A percentile compares a stretch with the other conserved stretches of the same genome.
These are phyloP conservation scores for Apiotrichum siamense DNA, from an alignment of 1,284 basidiomycete species.

Conservation along the genomic window DNA sequence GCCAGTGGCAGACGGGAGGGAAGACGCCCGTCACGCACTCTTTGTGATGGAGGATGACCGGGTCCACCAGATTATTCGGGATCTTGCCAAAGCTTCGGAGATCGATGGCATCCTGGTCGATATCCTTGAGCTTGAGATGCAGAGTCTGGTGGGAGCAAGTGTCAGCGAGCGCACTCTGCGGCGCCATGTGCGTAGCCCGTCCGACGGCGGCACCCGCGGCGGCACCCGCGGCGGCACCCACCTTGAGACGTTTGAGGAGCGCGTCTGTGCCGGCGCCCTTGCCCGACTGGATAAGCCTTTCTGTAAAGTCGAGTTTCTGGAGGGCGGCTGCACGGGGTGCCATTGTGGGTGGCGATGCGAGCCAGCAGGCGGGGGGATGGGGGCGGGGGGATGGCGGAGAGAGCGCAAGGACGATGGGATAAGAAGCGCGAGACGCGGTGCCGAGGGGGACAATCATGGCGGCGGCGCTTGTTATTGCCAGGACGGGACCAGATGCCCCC, in stretches of 20 bases:
- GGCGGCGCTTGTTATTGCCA: no score
- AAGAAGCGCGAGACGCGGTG: neutral
- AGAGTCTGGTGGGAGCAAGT: constrained; percentile 50
- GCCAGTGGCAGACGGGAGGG: neutral
- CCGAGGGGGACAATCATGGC: neutral
- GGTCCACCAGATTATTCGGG: constrained; percentile 72
- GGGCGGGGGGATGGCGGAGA: neutral
- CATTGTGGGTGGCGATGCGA: constrained; percentile 11
- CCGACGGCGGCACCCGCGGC: neutral
- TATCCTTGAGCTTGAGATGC: constrained; percentile 69
- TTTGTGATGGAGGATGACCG: constrained; percentile 80
- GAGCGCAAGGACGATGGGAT: neutral
- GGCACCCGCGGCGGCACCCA: constrained; percentile 12
- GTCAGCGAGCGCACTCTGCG: neutral
- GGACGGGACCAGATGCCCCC: no score
- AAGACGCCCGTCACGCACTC: constrained; percentile 52
- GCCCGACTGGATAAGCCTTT: constrained; percentile 58
- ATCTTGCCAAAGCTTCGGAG: constrained; percentile 61
- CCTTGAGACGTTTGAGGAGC: constrained; percentile 74
- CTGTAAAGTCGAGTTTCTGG: constrained; percentile 60
- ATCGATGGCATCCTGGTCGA: constrained; percentile 85
- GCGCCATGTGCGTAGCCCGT: neutral
- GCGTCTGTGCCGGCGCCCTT: constrained; percentile 52
- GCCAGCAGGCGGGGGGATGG: neutral
- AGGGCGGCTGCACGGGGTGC: constrained; percentile 11